Conservation (phyloP, 2,329 filamentous ascomycete genomes). For the Colletotrichum lentis region DNA sequence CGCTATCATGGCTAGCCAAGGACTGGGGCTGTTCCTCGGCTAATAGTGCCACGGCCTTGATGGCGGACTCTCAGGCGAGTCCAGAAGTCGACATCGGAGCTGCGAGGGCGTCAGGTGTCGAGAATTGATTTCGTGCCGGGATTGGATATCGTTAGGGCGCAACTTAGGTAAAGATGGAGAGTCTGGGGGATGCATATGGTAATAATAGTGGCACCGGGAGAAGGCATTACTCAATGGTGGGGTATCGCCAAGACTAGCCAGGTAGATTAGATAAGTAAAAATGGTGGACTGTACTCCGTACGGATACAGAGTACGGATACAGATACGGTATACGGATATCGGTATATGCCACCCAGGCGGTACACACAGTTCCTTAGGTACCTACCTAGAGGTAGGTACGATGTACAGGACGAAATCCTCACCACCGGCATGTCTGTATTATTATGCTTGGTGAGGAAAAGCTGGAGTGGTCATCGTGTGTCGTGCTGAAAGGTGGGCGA, state of each 20-base stretch:
- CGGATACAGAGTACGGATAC: too few relatives aligned
- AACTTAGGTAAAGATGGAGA: conserved; percentile 18
- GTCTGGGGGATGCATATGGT: conserved; percentile 13
- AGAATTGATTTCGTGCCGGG: neutral
- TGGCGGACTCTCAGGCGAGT: neutral
- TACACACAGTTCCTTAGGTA: too few relatives aligned
- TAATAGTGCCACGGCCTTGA: neutral
- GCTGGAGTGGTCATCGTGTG: neutral
- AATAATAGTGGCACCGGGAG: conserved; percentile 10
- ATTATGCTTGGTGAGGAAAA: neutral
- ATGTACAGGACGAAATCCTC: too few relatives aligned
- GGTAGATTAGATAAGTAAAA: conserved; percentile 32
- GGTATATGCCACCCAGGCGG: too few relatives aligned
- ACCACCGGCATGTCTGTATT: too few relatives aligned
- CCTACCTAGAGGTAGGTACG: too few relatives aligned
- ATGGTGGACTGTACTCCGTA: neutral
- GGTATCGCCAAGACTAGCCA: conserved; percentile 26
- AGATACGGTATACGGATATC: too few relatives aligned
- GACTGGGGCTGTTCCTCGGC: neutral
- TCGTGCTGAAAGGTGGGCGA: neutral
- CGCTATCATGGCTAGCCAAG: neutral
- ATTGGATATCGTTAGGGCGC: conserved; percentile 17
- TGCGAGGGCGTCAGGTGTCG: too few relatives aligned
- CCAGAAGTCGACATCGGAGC: neutral
- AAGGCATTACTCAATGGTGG: conserved; percentile 31